Evolutionary conservation across 352 stramenopile genomes (phyloP).

Genomic region (Phytophthora cactorum): DNA sequence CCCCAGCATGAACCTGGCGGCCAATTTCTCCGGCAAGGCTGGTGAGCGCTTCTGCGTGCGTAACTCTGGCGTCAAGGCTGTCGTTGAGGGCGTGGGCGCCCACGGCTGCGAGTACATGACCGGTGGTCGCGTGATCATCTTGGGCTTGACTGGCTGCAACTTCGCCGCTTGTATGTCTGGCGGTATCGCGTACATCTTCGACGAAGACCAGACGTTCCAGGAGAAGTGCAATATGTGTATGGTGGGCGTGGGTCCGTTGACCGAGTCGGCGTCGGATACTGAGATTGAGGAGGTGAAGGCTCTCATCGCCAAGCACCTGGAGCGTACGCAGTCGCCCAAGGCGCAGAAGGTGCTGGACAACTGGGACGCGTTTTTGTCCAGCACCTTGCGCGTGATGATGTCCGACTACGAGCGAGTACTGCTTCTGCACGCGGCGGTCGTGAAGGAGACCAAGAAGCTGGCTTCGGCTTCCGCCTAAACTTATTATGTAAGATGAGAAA

Average conservation of each 20-base stretch:
- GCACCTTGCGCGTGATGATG: slow-evolving; percentile 72
- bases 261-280: slow-evolving; percentile 75
- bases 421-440: slow-evolving; percentile 41
- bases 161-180: slow-evolving; percentile 97
- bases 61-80: slow-evolving; percentile 95
- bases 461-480: slow-evolving; percentile 33
- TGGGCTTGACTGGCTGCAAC: slow-evolving; percentile 96
- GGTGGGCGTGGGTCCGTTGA: slow-evolving; percentile 70
- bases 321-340: slow-evolving; percentile 88
- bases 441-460: slow-evolving; percentile 42
- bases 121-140: slow-evolving; percentile 92
- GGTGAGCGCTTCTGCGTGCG: slow-evolving; percentile 97
- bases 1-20: too few species aligned
- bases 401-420: slow-evolving; percentile 73
- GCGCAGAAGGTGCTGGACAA: slow-evolving; percentile 91
- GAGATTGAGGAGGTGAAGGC: slow-evolving; percentile 85
- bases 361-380: slow-evolving; percentile 74
- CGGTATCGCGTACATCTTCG: slow-evolving; percentile 96
- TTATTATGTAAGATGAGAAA: slow-evolving; percentile 32
- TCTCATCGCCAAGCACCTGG: slow-evolving; percentile 90
- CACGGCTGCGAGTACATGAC: slow-evolving; percentile 99
- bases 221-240: slow-evolving; percentile 97
- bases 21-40: slow-evolving; percentile 91
- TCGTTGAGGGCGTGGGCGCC: slow-evolving; percentile 96
- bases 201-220: slow-evolving; percentile 93